These are phyloP conservation scores for Somion occarium DNA, from an alignment of 1,284 basidiomycete species.

Conservation along the genomic window DNA sequence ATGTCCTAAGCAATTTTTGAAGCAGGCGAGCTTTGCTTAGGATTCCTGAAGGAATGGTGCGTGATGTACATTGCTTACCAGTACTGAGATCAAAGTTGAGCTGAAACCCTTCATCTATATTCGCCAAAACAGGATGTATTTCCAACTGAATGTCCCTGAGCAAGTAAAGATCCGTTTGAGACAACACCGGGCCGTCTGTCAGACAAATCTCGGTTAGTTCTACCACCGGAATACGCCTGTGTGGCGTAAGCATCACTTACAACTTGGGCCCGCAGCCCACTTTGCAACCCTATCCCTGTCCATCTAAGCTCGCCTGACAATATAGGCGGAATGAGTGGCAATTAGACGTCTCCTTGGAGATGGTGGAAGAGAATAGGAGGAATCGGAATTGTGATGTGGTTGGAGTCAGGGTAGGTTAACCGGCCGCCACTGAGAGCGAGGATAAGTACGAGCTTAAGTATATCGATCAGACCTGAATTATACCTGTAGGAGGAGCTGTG, in stretches of 20 bases:
- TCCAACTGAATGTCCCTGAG: slow-evolving; percentile 57
- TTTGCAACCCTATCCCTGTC: slow-evolving; percentile 22
- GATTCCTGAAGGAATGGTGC: too few species aligned
- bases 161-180: slow-evolving; percentile 72
- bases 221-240: neutral
- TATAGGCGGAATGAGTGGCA: neutral
- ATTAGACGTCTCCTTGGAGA: too few species aligned
- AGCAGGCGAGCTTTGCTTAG: neutral
- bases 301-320: slow-evolving; percentile 13
- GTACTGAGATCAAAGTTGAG: slow-evolving; percentile 68
- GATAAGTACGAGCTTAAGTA: too few species aligned
- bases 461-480: too few species aligned
- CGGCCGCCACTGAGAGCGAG: too few species aligned
- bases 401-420: too few species aligned
- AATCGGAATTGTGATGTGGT: neutral
- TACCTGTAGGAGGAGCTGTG: too few species aligned
- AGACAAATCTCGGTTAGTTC: neutral
- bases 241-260: neutral
- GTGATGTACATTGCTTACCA: slow-evolving; percentile 36
- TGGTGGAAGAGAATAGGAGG: neutral
- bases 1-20: neutral
- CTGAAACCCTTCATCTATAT: slow-evolving; percentile 44
- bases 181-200: slow-evolving; percentile 71
- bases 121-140: slow-evolving; percentile 64
- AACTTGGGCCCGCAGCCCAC: slow-evolving; percentile 23